Conservation (phyloP, 768 basidiomycete species). For the Lactarius trivialis region DNA sequence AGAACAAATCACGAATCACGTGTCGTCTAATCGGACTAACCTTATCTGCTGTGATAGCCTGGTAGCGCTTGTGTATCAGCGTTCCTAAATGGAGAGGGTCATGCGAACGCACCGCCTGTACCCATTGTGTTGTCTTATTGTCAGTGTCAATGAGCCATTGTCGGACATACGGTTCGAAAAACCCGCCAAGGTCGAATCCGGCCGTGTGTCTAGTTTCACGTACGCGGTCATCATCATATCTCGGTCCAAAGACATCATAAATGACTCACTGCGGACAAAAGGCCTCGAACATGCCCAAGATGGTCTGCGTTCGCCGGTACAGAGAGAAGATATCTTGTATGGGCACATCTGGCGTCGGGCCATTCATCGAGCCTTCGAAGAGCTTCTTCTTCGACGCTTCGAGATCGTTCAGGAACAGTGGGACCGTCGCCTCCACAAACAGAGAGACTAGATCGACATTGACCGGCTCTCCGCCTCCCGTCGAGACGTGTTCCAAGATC, state of each 20-base stretch:
- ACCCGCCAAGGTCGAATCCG: conserved; percentile 62
- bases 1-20: background rate
- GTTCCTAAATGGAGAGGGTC: background rate
- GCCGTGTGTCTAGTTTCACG: conserved; percentile 41
- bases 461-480: background rate
- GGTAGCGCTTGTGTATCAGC: conserved; percentile 9
- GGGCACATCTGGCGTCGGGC: conserved; percentile 79
- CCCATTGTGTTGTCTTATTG: conserved; percentile 89
- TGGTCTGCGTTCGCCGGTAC: conserved; percentile 68
- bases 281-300: conserved; percentile 74
- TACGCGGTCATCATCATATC: background rate
- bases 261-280: conserved; percentile 69
- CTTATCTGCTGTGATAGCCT: conserved; percentile 82
- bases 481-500: conserved; percentile 58
- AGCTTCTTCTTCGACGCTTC: conserved; percentile 64
- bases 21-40: conserved; percentile 32
- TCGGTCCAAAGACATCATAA: background rate
- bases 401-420: conserved; percentile 59
- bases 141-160: conserved; percentile 89
- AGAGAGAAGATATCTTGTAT: conserved; percentile 88
- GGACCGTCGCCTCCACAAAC: conserved; percentile 60
- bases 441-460: conserved; percentile 66
- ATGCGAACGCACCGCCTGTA: conserved; percentile 62
- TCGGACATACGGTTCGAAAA: conserved; percentile 84
- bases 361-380: conserved; percentile 79